Base-by-base conservation (phyloP, 2,329 filamentous ascomycete species). In the Apiospora phragmitis region DNA sequence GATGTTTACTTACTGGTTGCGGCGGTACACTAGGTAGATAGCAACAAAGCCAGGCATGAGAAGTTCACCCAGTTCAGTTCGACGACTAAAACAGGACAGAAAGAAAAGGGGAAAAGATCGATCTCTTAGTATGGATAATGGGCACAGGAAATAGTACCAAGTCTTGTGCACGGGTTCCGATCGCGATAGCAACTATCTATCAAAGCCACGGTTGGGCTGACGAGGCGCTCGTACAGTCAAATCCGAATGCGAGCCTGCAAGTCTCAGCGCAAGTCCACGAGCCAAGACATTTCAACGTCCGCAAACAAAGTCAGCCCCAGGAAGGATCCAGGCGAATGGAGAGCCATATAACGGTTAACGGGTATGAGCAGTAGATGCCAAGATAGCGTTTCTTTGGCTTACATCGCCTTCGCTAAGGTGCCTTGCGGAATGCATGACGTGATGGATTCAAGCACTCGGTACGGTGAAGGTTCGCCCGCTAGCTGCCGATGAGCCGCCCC, bases 341-440 rank as follows among this genome's bases (percentile, higher is more conserved):
- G 18, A 16, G 47, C 2, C 49, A 29, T 29, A 29, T 11, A 68
- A 14, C 14, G 5, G 11, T 29, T 18, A 68, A n/a, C 6, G 3
- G 0, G 18, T n/a, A 29, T 38, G 21, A 35, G 2, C 51, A 9
- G 38, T 35, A n/a, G 55, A 47, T 68, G 67, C 42, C 42, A 68
- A 45, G 55, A 67, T 26, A 45, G 1, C 29, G 43, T 24, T 51
- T 68, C 18, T 32, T 24, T 35, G 43, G 41, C 24, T 41, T 29
- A 16, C 68, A 49, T 26, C 9, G 32, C 35, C 35, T 45, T 26
- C 18, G 47, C 32, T 18, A 55, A 18, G 18, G 21, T 14, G 4
- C 35, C 49, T 24, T 68, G 65, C 49, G 68, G 51, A 70, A 70
- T 70, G 69, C n/a, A 70, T 70, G 69, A 70, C 69, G 69, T 70